Evolutionary conservation across 805 yeast species (phyloP).

Genomic region (Wickerhamomyces chambardii): DNA sequence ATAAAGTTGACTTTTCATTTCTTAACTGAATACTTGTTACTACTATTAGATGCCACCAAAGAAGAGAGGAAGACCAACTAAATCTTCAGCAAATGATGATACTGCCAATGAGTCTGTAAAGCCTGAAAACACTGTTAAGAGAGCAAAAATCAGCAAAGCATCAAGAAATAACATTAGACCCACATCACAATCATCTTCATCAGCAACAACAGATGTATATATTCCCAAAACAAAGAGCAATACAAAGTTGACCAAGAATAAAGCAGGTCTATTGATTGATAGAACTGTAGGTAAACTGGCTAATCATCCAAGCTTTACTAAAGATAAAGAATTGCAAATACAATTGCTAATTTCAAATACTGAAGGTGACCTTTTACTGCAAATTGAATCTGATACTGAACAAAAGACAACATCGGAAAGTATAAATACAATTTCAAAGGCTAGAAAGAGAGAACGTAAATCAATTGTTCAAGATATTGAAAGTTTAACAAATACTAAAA

Average conservation of each 20-base stretch:
- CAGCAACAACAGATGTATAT: not conserved
- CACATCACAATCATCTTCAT: too few relatives aligned
- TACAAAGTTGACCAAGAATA: not conserved
- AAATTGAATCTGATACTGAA: not conserved
- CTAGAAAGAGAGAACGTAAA: not conserved
- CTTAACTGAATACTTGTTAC: too few relatives aligned
- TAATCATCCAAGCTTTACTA: not conserved
- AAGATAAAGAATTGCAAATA: too few relatives aligned
- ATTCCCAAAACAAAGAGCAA: not conserved
- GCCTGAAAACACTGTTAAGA: not conserved
- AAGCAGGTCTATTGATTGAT: not conserved
- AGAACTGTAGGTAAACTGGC: not conserved
- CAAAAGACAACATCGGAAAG: not conserved
- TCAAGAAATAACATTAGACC: too few relatives aligned
- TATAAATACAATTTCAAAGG: too few relatives aligned
- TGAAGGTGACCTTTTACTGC: constrained; percentile 6
- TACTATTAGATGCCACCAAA: constrained; percentile 3
- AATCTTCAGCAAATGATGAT: constrained; percentile 1
- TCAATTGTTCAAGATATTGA: not conserved
- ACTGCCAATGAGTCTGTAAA: not conserved
- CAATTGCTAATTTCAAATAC: constrained; percentile 4
- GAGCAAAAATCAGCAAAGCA: too few relatives aligned
- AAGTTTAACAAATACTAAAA: constrained; percentile 1
- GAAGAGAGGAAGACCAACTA: constrained; percentile 2
- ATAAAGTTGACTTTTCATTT: too few relatives aligned